Percentiles rank a stretch among this genome's conserved stretches.
phyloP scores from a whole-genome alignment of 164 flowering plant genomes.

The Stephania japonica region DNA sequence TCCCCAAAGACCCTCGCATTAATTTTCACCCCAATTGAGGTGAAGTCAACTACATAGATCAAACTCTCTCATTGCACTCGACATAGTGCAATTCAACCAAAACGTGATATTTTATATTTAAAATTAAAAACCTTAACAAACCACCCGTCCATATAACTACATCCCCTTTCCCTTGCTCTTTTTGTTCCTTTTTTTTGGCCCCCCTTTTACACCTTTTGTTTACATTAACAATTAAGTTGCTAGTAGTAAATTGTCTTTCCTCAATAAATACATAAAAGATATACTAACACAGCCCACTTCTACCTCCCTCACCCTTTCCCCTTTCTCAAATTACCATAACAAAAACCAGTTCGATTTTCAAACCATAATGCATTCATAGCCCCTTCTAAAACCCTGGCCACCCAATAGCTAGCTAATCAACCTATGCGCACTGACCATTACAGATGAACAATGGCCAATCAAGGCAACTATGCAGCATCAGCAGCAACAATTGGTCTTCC shows the following conservation, averaged over 20 bases:
- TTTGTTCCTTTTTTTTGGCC: neutral
- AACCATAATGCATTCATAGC: conserved; percentile 10
- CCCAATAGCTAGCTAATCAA: conserved; percentile 13
- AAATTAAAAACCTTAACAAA: neutral
- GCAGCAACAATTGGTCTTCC: conserved; percentile 47
- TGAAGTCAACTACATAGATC: too few relatives aligned
- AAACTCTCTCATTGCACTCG: too few relatives aligned
- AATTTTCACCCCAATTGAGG: too few relatives aligned
- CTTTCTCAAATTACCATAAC: neutral
- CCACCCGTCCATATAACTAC: neutral
- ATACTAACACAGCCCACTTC: neutral
- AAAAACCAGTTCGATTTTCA: neutral
- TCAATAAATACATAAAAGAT: neutral
- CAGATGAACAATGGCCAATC: neutral
- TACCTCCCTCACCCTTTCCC: neutral
- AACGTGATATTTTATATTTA: too few relatives aligned
- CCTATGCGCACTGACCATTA: neutral
- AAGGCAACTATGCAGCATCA: conserved; percentile 13
- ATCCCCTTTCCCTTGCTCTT: neutral
- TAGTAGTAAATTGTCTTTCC: neutral
- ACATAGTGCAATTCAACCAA: too few relatives aligned
- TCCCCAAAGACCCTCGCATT: too few relatives aligned
- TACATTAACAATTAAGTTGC: neutral
- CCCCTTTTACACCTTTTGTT: neutral
- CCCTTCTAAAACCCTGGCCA: conserved; percentile 10